Conservation (phyloP, 306 rosid species). For the Lithocarpus polystachyus region DNA sequence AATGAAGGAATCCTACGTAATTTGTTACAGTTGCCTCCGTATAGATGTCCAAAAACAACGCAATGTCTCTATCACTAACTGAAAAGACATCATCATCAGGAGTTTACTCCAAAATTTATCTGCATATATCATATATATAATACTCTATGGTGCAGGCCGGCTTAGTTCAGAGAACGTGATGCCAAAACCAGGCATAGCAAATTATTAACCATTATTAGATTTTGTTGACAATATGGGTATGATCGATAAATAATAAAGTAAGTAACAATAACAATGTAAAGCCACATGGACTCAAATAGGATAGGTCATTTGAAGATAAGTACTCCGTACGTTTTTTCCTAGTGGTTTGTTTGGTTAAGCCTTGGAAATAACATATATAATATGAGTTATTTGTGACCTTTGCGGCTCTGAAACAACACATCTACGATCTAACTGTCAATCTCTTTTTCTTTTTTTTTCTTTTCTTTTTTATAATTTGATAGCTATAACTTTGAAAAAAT, state of each 20-base stretch:
- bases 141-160: not conserved
- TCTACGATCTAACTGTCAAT: no score
- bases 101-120: not conserved
- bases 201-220: not conserved
- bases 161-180: not conserved
- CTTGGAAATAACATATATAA: no score
- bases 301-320: not conserved
- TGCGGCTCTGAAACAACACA: not conserved
- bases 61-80: not conserved
- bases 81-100: not conserved
- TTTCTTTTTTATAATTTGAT: no score
- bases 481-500: accelerated
- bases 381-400: not conserved
- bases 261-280: no score
- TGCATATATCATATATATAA: no score
- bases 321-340: not conserved
- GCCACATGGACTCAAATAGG: no score
- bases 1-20: no score
- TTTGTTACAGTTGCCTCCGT: no score
- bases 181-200: not conserved
- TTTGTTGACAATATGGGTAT: not conserved
- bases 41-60: no score
- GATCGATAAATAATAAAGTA: not conserved
- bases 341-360: not conserved
- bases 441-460: no score